These are phyloP conservation scores for Fusarium concolor DNA, from an alignment of 2,329 filamentous ascomycete species.

Conservation along the genomic window DNA sequence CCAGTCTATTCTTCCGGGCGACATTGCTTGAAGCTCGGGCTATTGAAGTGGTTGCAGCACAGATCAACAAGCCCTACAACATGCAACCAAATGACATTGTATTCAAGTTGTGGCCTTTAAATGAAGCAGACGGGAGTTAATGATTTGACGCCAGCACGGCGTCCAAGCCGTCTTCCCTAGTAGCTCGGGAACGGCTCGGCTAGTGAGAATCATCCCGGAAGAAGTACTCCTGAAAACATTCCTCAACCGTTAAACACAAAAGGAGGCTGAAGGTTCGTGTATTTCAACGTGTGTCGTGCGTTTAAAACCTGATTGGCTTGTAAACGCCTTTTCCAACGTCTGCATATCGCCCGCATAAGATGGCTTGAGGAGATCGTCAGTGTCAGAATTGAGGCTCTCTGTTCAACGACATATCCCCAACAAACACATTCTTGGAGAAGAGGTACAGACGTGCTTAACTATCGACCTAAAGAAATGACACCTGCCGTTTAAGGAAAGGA, in stretches of 20 bases:
- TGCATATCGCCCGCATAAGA: slow-evolving; percentile 64
- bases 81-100: slow-evolving; percentile 50
- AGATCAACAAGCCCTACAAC: slow-evolving; percentile 50
- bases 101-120: neutral
- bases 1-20: slow-evolving; percentile 68
- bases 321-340: slow-evolving; percentile 66
- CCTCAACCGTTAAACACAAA: slow-evolving; percentile 62
- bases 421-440: neutral
- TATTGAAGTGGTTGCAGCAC: slow-evolving; percentile 62
- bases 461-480: neutral
- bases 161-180: slow-evolving; percentile 62
- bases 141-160: neutral
- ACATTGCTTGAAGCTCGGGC: slow-evolving; percentile 63
- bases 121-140: neutral
- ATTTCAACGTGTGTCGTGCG: slow-evolving; percentile 71
- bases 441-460: neutral
- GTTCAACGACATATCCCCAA: slow-evolving; percentile 47
- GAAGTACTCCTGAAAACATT: slow-evolving; percentile 66
- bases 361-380: slow-evolving; percentile 73
- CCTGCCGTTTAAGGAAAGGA: slow-evolving; percentile 13
- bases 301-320: slow-evolving; percentile 70
- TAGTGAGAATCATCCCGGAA: slow-evolving; percentile 68
- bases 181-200: slow-evolving; percentile 58
- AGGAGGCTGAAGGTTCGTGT: slow-evolving; percentile 55
- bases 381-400: slow-evolving; percentile 68